phyloP scores from a whole-genome alignment of 2,329 filamentous ascomycete species.

The Fulvia fulva region DNA sequence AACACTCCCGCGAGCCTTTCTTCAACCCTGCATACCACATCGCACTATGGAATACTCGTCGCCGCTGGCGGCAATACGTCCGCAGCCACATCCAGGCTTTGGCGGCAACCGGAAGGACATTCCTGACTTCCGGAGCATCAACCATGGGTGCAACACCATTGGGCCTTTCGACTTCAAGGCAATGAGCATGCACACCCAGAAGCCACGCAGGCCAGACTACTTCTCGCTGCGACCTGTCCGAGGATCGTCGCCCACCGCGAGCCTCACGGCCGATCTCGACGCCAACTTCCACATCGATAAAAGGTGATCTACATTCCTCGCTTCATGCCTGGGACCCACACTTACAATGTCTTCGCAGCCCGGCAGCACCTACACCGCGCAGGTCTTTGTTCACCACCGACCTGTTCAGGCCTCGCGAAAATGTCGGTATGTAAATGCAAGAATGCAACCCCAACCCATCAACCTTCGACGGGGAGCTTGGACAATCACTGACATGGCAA shows the following conservation, averaged over 20 bases:
- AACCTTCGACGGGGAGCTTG: neutral
- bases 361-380: constrained; percentile 75
- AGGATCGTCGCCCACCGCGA: constrained; percentile 88
- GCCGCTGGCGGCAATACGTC: constrained; percentile 88
- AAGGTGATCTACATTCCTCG: constrained; percentile 61
- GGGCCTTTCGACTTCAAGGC: constrained; percentile 70
- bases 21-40: constrained; percentile 12
- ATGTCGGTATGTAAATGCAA: constrained; percentile 29
- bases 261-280: constrained; percentile 87
- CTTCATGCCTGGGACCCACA: constrained; percentile 20
- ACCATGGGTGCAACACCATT: constrained; percentile 52
- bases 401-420: constrained; percentile 52
- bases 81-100: constrained; percentile 61
- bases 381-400: constrained; percentile 77
- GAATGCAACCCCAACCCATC: constrained; percentile 12
- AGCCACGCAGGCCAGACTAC: constrained; percentile 68
- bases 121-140: constrained; percentile 50
- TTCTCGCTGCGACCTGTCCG: constrained; percentile 70
- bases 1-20: neutral
- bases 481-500: constrained; percentile 26
- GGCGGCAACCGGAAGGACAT: constrained; percentile 53
- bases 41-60: constrained; percentile 82
- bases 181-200: constrained; percentile 65
- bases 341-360: constrained; percentile 56
- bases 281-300: constrained; percentile 96